Base-by-base conservation (phyloP, 2,329 filamentous ascomycete species). In the Venturiaceae sp. region DNA sequence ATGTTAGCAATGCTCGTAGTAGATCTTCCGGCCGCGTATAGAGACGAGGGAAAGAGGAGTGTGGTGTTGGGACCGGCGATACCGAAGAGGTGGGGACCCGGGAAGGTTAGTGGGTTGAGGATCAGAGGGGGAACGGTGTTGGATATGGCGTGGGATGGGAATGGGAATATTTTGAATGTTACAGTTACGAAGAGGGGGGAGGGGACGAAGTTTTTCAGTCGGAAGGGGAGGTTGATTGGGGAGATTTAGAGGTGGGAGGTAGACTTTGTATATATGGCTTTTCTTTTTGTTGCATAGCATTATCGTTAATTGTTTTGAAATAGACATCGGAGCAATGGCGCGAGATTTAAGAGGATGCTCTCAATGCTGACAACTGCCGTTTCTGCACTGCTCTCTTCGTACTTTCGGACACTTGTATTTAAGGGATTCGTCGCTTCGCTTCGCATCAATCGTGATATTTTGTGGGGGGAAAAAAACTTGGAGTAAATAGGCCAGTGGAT, bases 1-100 rank as follows among this genome's bases (percentile, higher is more conserved):
- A 71, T 81, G 55, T 60, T 82, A 57, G 71, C 72, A 59, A 78
- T 82, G 78, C 64, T 82, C 41, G 71, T 80, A 53, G 73, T 80
- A n/a, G 77, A 82, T 65, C 55, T 80, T 41, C 73, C 75, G 0
- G 61, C 68, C 7, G 64, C 59, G 0, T 64, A 62, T 2, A 52
- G 55, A 13, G 13, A 50, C 2, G 30, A 36, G 0, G 54, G 50
- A 11, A 55, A 28, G 34, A 67, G 71, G 54, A 73, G 65, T 0
- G 74, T 80, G 6, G 70, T 78, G 0, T 46, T 80, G 3, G 78
- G 77, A 0, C 76, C 77, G 1, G 77, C 78, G 0, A 78, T 80
- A 34, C 77, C 77, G 1, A 59, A 62, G 46, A 63, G 63, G 0
- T 80, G 77, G 77, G 73, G 64, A 3, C 67, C 67, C 2, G 78